Base-by-base conservation (phyloP, 257 asterid genomes). In the Solanum habrochaites region DNA sequence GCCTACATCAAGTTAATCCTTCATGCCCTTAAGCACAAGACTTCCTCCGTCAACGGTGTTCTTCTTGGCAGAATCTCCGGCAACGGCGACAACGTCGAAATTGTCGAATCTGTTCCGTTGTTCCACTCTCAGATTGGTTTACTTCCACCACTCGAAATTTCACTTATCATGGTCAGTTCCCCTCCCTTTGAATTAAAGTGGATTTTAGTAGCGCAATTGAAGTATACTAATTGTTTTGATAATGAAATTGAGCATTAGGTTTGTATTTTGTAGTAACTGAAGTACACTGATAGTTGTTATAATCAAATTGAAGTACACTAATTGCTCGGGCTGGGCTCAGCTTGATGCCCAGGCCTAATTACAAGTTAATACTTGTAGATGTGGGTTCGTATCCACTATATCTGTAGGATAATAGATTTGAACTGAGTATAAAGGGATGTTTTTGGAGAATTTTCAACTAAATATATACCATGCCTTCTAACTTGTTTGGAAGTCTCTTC, bases 61-160 rank as follows among this genome's bases (percentile, higher is more conserved):
- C 97, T 97, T 87, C 92, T 97, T 85, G 99, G 99, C 86, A 93
- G 94, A 73, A 78, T 70, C 89, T 93, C 98, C 89, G 90, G 90
- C 86, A 91, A 56, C 45, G 86, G 82, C 31, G 90, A 88, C 20
- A 47, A 89, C 10, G 95, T 97, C 32, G 99, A 97, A 91, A 93
- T 97, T 86, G 90, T 91, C 37, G 99, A 97, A 52, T 92, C 98
- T 21, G 98, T 97, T 7, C 97, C 99, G 3, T 98, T 97, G 83
- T 97, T 96, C 90, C 99, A 97, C 88, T 94, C 99, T 40, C 98
- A 96, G 93, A 95, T 97, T 91, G 96, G 98, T 78, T 92, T 97
- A 49, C 97, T 97, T 11, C 97, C 97, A 86, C 98, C 98, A 2
- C 98, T 97, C 82, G 99, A 97, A 88, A 95, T 97, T 82, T 96